phyloP scores from a whole-genome alignment of 148 eudicot species.

The Agrostemma githago region DNA sequence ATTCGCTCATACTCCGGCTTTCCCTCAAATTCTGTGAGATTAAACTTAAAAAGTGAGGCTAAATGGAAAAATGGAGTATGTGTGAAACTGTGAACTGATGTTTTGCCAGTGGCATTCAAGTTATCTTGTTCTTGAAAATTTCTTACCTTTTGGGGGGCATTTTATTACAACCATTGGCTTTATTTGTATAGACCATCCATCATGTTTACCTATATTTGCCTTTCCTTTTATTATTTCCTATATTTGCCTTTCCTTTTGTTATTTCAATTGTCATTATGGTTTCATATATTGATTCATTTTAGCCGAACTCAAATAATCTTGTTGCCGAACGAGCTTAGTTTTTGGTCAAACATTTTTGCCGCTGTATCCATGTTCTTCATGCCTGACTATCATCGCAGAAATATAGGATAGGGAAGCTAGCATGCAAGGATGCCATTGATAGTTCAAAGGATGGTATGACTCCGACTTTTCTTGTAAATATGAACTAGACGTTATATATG shows the following conservation, averaged over 20 bases:
- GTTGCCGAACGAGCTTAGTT: not conserved
- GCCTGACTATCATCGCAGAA: conserved; percentile 27
- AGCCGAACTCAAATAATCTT: not conserved
- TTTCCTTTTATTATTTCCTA: not conserved
- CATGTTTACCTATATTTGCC: not conserved
- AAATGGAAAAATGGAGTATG: no score
- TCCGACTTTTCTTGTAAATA: not conserved
- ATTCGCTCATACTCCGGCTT: no score
- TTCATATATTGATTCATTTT: not conserved
- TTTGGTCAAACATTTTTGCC: not conserved
- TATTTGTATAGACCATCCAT: not conserved
- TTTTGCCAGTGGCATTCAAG: not conserved
- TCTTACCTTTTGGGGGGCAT: not conserved
- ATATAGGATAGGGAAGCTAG: conserved; percentile 40
- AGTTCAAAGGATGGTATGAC: conserved; percentile 37
- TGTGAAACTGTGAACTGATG: no score
- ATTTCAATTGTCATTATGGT: not conserved
- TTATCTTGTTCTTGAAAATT: not conserved
- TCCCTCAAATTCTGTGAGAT: not conserved
- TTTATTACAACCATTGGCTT: not conserved
- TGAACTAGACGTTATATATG: not conserved
- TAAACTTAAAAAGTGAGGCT: no score
- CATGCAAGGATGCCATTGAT: conserved; percentile 32
- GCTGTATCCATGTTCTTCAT: conserved; percentile 3
- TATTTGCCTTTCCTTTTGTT: no score